Evolutionary conservation across 2,329 filamentous ascomycete genomes (phyloP).

Genomic region (Verticillium albo-atrum): DNA sequence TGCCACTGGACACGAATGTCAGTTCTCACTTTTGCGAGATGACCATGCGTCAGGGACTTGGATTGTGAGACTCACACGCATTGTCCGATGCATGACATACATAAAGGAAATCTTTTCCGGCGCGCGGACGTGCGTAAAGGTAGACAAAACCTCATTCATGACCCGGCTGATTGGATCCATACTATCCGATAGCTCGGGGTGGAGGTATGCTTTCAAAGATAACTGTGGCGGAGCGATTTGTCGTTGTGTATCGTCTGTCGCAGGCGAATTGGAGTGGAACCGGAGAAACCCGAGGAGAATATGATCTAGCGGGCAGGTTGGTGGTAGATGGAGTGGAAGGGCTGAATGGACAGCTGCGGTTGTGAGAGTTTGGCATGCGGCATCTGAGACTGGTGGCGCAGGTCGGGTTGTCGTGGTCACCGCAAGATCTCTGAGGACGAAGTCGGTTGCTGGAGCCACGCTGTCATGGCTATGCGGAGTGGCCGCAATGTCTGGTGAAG

Average conservation of each 20-base stretch:
- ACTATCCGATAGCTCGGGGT: not conserved
- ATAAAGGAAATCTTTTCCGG: constrained; percentile 4
- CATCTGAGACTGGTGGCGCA: no score
- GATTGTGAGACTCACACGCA: not conserved
- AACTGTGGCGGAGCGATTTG: not conserved
- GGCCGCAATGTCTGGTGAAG: not conserved
- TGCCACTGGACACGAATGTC: not conserved
- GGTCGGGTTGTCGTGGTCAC: no score
- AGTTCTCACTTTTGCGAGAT: no score
- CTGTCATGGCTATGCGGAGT: no score
- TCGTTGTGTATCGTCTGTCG: not conserved
- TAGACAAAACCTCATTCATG: constrained; percentile 1
- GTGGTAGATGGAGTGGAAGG: not conserved
- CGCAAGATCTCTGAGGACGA: no score
- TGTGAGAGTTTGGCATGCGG: no score
- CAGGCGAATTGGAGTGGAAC: not conserved
- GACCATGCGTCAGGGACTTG: no score
- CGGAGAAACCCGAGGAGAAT: not conserved
- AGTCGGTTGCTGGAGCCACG: no score
- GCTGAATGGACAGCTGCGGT: not conserved
- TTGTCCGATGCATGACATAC: constrained; percentile 2
- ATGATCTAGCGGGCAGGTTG: not conserved
- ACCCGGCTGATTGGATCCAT: not conserved
- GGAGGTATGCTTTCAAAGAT: not conserved
- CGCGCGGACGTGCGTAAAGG: not conserved